phyloP scores from a whole-genome alignment of 768 basidiomycete genomes.

The Naganishia kalamii region DNA sequence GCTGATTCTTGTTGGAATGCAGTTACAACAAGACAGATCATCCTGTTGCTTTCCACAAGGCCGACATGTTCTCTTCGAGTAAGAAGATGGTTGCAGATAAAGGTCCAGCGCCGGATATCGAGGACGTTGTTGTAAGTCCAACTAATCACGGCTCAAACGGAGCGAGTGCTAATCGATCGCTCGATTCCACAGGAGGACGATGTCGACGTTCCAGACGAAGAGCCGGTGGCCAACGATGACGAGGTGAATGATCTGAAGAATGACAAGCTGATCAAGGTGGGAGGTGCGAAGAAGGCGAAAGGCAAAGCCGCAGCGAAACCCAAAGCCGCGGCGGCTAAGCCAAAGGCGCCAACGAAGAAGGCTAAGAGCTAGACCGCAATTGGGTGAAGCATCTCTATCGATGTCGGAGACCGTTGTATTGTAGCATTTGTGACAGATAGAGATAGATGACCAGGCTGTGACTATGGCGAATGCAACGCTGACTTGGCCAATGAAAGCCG shows the following conservation, averaged over 20 bases:
- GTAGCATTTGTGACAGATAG: too few species aligned
- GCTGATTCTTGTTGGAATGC: neutral
- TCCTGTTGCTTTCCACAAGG: slow-evolving; percentile 92
- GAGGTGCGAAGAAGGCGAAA: slow-evolving; percentile 43
- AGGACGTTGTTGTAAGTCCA: slow-evolving; percentile 73
- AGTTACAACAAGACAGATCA: slow-evolving; percentile 87
- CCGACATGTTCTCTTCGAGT: slow-evolving; percentile 60
- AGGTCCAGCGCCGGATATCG: slow-evolving; percentile 76
- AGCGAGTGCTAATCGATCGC: slow-evolving; percentile 17
- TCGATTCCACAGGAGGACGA: slow-evolving; percentile 48
- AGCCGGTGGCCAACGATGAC: slow-evolving; percentile 54
- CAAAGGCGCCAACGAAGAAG: slow-evolving; percentile 14
- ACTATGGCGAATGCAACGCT: too few species aligned
- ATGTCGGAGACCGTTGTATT: too few species aligned
- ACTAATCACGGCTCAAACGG: slow-evolving; percentile 10
- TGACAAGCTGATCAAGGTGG: slow-evolving; percentile 59
- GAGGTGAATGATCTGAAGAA: slow-evolving; percentile 45
- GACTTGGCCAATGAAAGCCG: neutral
- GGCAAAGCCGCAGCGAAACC: slow-evolving; percentile 38
- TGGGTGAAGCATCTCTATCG: too few species aligned
- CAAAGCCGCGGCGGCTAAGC: slow-evolving; percentile 16
- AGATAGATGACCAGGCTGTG: too few species aligned
- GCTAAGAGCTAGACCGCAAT: neutral
- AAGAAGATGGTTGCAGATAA: slow-evolving; percentile 69
- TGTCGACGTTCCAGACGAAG: slow-evolving; percentile 48